Conservation (phyloP, 1,284 basidiomycete genomes). For the Termitomyces sp. region DNA sequence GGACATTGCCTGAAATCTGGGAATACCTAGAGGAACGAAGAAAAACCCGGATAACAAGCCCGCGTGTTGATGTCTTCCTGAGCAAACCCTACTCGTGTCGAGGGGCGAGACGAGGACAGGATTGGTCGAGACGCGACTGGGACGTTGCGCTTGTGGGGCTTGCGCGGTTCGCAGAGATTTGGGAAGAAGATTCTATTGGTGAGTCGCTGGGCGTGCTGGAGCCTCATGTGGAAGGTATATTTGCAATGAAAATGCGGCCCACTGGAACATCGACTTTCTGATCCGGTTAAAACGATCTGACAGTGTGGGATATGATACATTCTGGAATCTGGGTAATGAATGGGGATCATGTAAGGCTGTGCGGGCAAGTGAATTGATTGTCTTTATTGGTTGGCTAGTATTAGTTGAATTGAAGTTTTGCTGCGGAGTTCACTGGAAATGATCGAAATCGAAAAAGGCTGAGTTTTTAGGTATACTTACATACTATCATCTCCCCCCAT, state of each 20-base stretch:
- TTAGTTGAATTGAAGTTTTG: background rate
- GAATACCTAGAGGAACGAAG: conserved; percentile 47
- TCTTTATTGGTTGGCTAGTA: too few relatives aligned
- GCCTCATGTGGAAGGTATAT: conserved; percentile 45
- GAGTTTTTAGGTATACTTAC: conserved; percentile 13
- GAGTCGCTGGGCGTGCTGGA: conserved; percentile 46
- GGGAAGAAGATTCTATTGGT: conserved; percentile 46
- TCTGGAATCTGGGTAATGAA: background rate
- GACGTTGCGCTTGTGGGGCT: conserved; percentile 44
- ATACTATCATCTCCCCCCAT: conserved; percentile 34
- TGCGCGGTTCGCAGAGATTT: conserved; percentile 42
- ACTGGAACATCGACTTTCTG: conserved; percentile 30
- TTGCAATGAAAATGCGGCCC: conserved; percentile 45
- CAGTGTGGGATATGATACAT: background rate
- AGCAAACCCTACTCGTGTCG: conserved; percentile 38
- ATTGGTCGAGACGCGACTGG: conserved; percentile 70
- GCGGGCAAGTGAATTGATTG: background rate
- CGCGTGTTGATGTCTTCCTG: conserved; percentile 49
- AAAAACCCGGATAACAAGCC: conserved; percentile 31
- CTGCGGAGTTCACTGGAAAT: conserved; percentile 6
- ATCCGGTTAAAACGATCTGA: background rate
- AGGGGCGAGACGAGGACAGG: conserved; percentile 57
- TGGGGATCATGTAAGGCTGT: background rate
- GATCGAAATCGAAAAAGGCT: conserved; percentile 12
- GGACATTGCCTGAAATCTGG: conserved; percentile 53